Evolutionary conservation across 2,329 filamentous ascomycete genomes (phyloP), one percentile per base, ranked within the genome.

Genomic region (Saccharata proteae): DNA sequence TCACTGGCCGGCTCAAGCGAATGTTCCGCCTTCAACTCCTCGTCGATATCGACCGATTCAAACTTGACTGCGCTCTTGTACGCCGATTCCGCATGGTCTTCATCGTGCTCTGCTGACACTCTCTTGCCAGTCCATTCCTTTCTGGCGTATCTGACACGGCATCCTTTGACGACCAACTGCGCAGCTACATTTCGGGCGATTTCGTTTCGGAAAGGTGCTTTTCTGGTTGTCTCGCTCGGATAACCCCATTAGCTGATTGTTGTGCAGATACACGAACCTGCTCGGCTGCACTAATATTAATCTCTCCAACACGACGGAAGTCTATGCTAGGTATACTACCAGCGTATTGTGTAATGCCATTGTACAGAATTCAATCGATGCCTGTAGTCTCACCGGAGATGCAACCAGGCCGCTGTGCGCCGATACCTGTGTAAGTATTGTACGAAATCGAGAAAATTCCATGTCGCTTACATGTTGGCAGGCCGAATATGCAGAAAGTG

Each of bases 271-370:
- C 58, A 69, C 81, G 53, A 65, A 70, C 32, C 64, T 84, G 28
- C 71, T 98, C 41, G 88, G 88, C 34, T 98, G 90, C 54, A 67
- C 71, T 28, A 70, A 71, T 39, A 65, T 94, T 46, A 74, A 90
- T 48, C 69, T 86, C 35, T 74, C 73, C 34, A 81, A 93, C 52
- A 78, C 84, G 4, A 78, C 74, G 43, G 70, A 80, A 47, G 72
- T 86, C 48, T 98, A 98, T 58, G 88, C 90, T 29, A 79, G 90
- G 45, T 98, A 88, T 59, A 93, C 88, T 4, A 90, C 76, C 27
- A 90, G 81, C 38, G 78, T 92, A 40, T 70, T 98, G 41, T 98
- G 90, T 68, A 96, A 92, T 64, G 71, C 82, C 42, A 80, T 98
- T 49, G 73, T 98, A 30, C 90, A 98, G 57, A 86, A 84, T 51